Percentiles rank a stretch among this genome's conserved stretches.
Conservation (phyloP, 345 rosid genomes). For the Pseudoturritis turrita region DNA sequence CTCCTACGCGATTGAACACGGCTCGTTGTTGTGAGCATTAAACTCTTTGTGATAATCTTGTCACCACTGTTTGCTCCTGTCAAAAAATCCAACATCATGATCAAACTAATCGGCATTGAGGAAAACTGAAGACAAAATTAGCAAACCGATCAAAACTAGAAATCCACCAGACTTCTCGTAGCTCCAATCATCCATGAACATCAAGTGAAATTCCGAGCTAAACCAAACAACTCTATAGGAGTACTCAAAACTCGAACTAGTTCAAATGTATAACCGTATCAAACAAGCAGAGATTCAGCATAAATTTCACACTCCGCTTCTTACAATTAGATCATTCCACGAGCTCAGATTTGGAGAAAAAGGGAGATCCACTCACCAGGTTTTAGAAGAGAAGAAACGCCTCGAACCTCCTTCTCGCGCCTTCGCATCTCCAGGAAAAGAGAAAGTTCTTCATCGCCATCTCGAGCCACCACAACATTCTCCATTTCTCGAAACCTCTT, state of each 20-base stretch:
- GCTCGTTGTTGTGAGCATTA: background rate
- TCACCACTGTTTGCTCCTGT: slow-evolving; percentile 3
- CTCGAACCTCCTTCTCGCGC: slow-evolving; percentile 60
- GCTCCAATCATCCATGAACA: background rate
- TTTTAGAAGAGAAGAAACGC: slow-evolving; percentile 33
- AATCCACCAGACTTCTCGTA: background rate
- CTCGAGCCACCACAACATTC: slow-evolving; percentile 41
- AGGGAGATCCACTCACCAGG: slow-evolving; percentile 34
- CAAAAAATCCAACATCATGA: background rate
- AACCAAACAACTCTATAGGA: background rate
- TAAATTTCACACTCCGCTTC: background rate
- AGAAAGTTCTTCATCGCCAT: slow-evolving; percentile 72
- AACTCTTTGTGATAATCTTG: background rate
- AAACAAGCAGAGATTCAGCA: background rate
- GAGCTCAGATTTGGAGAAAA: slow-evolving; percentile 13
- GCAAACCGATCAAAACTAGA: background rate
- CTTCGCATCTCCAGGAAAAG: slow-evolving; percentile 74
- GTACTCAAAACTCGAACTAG: background rate
- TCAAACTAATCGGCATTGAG: background rate
- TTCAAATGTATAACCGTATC: background rate
- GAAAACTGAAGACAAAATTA: background rate
- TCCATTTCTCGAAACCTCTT: slow-evolving; percentile 16
- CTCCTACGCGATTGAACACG: slow-evolving; percentile 17
- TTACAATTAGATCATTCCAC: background rate
- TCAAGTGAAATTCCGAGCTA: background rate